Evolutionary conservation across 1,284 basidiomycete genomes (phyloP).

Genomic region (Trichosporon faecale): DNA sequence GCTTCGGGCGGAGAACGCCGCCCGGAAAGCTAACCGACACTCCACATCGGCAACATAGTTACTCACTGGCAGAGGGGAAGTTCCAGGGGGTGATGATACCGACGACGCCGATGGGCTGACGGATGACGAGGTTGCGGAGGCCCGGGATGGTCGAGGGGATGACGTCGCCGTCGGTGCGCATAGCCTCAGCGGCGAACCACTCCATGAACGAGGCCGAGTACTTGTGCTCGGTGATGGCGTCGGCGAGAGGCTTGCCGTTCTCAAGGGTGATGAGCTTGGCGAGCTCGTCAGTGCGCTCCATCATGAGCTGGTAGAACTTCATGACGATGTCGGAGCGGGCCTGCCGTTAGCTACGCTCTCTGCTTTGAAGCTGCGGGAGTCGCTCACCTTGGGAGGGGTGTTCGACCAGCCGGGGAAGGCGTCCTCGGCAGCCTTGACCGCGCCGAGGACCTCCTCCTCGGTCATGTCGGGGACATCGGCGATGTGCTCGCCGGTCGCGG

Average conservation of each 20-base stretch:
- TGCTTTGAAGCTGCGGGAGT: not conserved
- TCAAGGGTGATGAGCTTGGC: constrained; percentile 79
- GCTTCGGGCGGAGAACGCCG: too few relatives aligned
- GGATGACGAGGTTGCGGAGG: constrained; percentile 77
- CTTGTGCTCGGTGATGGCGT: constrained; percentile 72
- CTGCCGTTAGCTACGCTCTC: constrained; percentile 31
- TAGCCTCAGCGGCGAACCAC: constrained; percentile 78
- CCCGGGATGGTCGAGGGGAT: constrained; percentile 71
- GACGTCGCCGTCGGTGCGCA: constrained; percentile 61
- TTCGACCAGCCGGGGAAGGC: constrained; percentile 76
- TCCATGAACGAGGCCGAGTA: constrained; percentile 81
- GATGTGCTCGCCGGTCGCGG: constrained; percentile 69
- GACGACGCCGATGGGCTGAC: constrained; percentile 52
- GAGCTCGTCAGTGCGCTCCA: constrained; percentile 75
- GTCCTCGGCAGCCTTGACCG: constrained; percentile 68
- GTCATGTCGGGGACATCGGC: constrained; percentile 82
- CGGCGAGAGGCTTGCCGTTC: constrained; percentile 81
- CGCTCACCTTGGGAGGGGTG: constrained; percentile 57
- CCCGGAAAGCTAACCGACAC: constrained; percentile 56
- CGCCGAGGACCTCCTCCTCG: constrained; percentile 68
- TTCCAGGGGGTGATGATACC: constrained; percentile 50
- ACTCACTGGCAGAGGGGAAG: constrained; percentile 14
- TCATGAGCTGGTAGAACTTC: constrained; percentile 70
- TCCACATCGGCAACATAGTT: not conserved
- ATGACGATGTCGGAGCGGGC: constrained; percentile 68